Conservation (phyloP, 139 green algal genomes). For the Pleodorina starrii region DNA sequence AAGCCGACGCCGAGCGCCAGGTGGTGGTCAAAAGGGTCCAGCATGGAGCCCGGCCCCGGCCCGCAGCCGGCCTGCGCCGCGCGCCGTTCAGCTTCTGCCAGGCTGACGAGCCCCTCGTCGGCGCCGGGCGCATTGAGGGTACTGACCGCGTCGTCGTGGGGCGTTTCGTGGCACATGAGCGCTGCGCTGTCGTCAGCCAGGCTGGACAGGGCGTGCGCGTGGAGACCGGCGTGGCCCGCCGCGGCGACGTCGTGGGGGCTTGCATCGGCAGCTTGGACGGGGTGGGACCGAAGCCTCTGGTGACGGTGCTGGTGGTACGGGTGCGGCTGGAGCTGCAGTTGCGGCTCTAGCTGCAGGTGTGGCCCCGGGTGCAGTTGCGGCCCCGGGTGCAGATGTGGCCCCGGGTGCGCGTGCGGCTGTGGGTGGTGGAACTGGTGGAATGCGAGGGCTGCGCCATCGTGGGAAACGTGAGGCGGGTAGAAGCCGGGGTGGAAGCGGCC, state of each 20-base stretch:
- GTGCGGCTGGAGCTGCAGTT: too few relatives aligned
- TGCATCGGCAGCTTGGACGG: background rate
- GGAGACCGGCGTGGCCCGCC: background rate
- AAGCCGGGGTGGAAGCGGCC: background rate
- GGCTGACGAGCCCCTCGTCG: background rate
- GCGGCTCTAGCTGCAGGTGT: too few relatives aligned
- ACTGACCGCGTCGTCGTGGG: slow-evolving; percentile 9
- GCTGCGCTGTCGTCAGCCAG: background rate
- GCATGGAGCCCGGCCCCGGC: background rate
- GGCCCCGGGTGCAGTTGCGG: too few relatives aligned
- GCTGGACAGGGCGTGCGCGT: background rate
- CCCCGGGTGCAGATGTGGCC: too few relatives aligned
- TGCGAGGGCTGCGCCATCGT: too few relatives aligned
- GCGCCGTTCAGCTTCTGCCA: slow-evolving; percentile 17
- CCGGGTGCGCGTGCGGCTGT: too few relatives aligned
- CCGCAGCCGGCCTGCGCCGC: background rate
- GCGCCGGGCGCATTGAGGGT: background rate
- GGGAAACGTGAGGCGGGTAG: too few relatives aligned
- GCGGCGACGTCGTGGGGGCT: background rate
- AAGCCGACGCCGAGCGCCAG: slow-evolving; percentile 14
- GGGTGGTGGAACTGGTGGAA: background rate
- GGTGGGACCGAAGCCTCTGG: background rate
- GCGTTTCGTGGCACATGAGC: background rate
- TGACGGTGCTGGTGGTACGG: background rate
- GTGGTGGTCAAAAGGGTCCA: slow-evolving; percentile 19